phyloP scores from a whole-genome alignment of 2,329 filamentous ascomycete genomes.

The Didymosphaeria variabile region DNA sequence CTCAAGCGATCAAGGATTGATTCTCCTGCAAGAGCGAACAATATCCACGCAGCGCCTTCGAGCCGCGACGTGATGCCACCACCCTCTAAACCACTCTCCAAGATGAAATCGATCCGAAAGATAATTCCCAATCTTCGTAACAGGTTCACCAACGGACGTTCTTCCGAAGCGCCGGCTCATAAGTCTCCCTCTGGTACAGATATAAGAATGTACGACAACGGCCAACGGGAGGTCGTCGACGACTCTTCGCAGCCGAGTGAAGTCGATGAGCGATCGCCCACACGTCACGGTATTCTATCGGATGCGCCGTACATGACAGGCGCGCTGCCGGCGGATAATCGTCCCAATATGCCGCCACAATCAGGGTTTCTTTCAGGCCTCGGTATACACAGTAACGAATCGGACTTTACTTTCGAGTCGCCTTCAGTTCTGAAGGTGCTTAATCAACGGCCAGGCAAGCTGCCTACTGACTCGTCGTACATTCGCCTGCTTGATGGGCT shows the following conservation, averaged over 20 bases:
- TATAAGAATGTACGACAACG: conserved; percentile 26
- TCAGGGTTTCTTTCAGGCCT: conserved; percentile 15
- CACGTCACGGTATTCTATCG: conserved; percentile 11
- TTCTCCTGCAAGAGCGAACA: conserved; percentile 31
- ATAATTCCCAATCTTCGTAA: conserved; percentile 36
- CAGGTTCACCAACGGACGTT: conserved; percentile 27
- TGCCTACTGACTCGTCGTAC: conserved; percentile 40
- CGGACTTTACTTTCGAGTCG: conserved; percentile 32
- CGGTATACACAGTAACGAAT: conserved; percentile 17
- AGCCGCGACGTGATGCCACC: conserved; percentile 52
- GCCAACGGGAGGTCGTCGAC: conserved; percentile 19
- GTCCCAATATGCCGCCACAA: conserved; percentile 11
- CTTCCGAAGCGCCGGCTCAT: conserved; percentile 11
- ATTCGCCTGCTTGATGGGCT: conserved; percentile 43
- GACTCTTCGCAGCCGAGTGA: neutral
- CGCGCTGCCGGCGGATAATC: conserved; percentile 29
- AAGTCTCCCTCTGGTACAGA: conserved; percentile 14
- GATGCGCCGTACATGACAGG: conserved; percentile 36
- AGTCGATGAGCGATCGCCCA: conserved; percentile 1
- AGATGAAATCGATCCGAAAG: conserved; percentile 39
- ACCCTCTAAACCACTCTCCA: conserved; percentile 38
- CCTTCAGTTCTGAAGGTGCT: conserved; percentile 27
- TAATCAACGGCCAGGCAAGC: conserved; percentile 13
- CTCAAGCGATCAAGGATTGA: conserved; percentile 46
- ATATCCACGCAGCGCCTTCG: conserved; percentile 25